Base-by-base conservation (phyloP, 1,139 yeast genomes). In the Suhomyces bolitotheri region DNA sequence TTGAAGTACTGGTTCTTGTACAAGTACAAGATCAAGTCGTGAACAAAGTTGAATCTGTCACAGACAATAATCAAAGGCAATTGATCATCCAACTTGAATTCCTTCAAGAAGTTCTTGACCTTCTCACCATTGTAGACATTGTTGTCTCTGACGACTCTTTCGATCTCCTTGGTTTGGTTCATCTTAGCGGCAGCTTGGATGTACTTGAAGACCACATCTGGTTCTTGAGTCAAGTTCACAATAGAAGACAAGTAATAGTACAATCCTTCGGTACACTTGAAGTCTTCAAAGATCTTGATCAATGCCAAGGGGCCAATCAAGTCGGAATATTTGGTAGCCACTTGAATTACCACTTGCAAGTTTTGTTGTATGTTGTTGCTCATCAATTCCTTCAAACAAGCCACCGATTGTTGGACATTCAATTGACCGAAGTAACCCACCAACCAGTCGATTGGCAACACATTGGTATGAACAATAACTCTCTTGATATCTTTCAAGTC, bases 1-100 rank as follows among this genome's bases (percentile, higher is more conserved):
- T 92, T 88, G 78, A 89, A 86, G 66, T 81, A 90, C 64, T 90
- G 92, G 64, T 90, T 86, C 70, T 92, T 92, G 81, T 92, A 92
- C 60, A 92, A 76, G 66, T 86, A 92, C 56, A 92, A 76, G 40
- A 92, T 82, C 69, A 92, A 78, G 62, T 92, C 99, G 60, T 92
- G 97, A 40, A 92, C 90, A 61, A 81, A 92, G 62, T 83, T 76
- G 66, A 76, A 88, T 57, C 97, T 79, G 69, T 92, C 97, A 68
- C 97, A 90, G 29, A 92, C 97, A 63, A 94, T 86, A 50, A 94
- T 89, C 64, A 92, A 78, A 31, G 99, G 98, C 50, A 94, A 76
- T 68, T 94, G 99, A 57, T 94, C 97, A 43, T 90, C 94, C 49
- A 92, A 76, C 56, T 87, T 82, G 48, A 90, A 88, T 61, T 94